Conservation (phyloP, 306 rosid genomes). For the Boehmeria nivea region DNA sequence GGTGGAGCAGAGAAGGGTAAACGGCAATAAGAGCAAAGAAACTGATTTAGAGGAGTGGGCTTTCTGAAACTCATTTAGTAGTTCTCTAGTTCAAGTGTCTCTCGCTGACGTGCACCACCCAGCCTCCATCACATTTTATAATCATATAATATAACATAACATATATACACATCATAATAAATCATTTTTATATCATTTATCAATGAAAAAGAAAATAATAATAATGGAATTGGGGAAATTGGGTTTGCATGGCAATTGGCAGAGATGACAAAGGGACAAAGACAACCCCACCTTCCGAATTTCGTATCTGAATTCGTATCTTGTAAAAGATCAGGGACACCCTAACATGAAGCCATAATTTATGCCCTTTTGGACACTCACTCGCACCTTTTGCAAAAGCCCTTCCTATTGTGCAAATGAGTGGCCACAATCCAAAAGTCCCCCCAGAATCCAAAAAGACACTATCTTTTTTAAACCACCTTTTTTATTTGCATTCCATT, state of each 20-base stretch:
- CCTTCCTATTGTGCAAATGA: conserved; percentile 11
- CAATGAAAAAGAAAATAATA: not conserved
- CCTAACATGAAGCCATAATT: conserved; percentile 16
- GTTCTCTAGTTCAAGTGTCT: conserved; percentile 1
- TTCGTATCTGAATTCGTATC: conserved; percentile 23
- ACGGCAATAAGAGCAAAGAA: conserved; percentile 6
- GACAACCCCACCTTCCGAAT: conserved; percentile 13
- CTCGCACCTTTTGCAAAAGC: not conserved
- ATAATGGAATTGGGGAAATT: not conserved
- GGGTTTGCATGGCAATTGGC: conserved; percentile 12
- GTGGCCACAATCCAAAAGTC: conserved; percentile 7
- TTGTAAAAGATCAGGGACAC: conserved; percentile 18
- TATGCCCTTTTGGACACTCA: conserved; percentile 6
- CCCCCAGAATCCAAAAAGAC: conserved; percentile 1
- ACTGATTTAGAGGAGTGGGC: not conserved
- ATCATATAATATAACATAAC: not conserved
- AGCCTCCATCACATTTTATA: conserved; percentile 7
- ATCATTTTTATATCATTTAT: too few species aligned
- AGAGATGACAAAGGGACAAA: conserved; percentile 6
- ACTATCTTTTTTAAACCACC: too few species aligned
- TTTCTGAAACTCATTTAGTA: not conserved
- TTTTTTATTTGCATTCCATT: too few species aligned
- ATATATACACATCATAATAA: not conserved
- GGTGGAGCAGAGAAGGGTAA: not conserved
- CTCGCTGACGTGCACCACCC: conserved; percentile 15